Evolutionary conservation across 352 stramenopile genomes (phyloP).

Genomic region (Poterioochromonas sp.): DNA sequence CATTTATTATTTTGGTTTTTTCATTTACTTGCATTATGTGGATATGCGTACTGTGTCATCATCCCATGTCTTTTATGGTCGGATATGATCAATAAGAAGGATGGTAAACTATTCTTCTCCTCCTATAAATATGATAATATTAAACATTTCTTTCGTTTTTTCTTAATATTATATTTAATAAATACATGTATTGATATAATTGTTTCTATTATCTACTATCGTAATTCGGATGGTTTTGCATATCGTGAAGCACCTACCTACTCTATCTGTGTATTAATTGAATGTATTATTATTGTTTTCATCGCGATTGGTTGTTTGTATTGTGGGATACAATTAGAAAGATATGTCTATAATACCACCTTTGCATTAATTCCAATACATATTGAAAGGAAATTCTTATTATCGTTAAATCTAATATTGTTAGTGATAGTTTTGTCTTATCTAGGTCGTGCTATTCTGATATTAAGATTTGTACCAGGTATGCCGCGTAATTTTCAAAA

Average conservation of each 20-base stretch:
- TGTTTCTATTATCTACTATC: not conserved
- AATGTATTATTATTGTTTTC: not conserved
- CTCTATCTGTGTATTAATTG: not conserved
- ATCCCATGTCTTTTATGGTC: constrained; percentile 1
- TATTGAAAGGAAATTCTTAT: not conserved
- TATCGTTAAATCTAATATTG: not conserved
- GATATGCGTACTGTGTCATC: not conserved
- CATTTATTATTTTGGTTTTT: not conserved
- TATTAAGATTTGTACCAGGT: not conserved
- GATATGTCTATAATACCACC: not conserved
- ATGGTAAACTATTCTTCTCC: not conserved
- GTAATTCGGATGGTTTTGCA: not conserved
- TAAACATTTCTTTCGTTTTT: not conserved
- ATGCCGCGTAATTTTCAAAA: not conserved
- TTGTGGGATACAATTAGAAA: not conserved
- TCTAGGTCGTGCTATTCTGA: not conserved
- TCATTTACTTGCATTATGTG: not conserved
- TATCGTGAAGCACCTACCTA: not conserved
- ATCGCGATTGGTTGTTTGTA: not conserved
- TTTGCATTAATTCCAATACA: no score
- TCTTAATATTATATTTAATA: not conserved
- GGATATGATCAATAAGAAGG: constrained; percentile 5
- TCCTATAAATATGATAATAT: not conserved
- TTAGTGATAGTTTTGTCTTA: not conserved
- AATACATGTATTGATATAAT: not conserved